These are phyloP conservation scores for Salvia sclarea DNA, from an alignment of 305 asterid genomes.

Conservation along the genomic window DNA sequence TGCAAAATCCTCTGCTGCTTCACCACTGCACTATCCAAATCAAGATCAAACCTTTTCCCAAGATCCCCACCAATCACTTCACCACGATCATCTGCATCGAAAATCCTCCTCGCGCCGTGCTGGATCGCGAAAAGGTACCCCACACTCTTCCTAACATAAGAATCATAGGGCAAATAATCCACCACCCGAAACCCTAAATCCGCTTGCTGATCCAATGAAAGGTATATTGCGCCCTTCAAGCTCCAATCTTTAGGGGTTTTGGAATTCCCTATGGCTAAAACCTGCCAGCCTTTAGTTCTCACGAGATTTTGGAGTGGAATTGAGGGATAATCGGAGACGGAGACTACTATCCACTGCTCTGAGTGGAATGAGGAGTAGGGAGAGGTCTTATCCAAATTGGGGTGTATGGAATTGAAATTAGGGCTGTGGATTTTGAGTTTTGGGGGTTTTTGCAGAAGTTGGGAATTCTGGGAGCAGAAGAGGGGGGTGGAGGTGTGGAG, in stretches of 20 bases:
- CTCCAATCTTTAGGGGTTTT: slow-evolving; percentile 70
- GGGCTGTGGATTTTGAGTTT: slow-evolving; percentile 48
- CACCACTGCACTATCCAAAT: slow-evolving; percentile 56
- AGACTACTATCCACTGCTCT: slow-evolving; percentile 69
- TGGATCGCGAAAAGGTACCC: slow-evolving; percentile 80
- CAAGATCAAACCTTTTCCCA: slow-evolving; percentile 75
- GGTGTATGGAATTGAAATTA: slow-evolving; percentile 43
- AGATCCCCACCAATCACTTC: slow-evolving; percentile 62
- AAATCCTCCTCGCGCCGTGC: slow-evolving; percentile 71
- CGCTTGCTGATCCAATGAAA: slow-evolving; percentile 72
- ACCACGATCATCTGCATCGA: slow-evolving; percentile 73
- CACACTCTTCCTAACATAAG: slow-evolving; percentile 67
- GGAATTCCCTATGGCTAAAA: slow-evolving; percentile 69
- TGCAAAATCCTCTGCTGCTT: slow-evolving; percentile 66
- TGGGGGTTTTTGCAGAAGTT: slow-evolving; percentile 35
- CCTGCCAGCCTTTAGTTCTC: slow-evolving; percentile 67
- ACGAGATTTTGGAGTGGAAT: slow-evolving; percentile 46
- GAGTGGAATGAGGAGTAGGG: slow-evolving; percentile 61
- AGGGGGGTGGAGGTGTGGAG: slow-evolving; percentile 36
- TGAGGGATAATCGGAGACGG: slow-evolving; percentile 65
- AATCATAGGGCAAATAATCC: slow-evolving; percentile 74
- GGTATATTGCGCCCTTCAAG: slow-evolving; percentile 54
- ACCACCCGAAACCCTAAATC: slow-evolving; percentile 65
- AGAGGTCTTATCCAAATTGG: slow-evolving; percentile 47
- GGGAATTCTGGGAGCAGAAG: slow-evolving; percentile 37